Percentiles rank a stretch among this genome's conserved stretches.
Evolutionary conservation across 306 rosid species (phyloP).

Genomic region (Geum urbanum): DNA sequence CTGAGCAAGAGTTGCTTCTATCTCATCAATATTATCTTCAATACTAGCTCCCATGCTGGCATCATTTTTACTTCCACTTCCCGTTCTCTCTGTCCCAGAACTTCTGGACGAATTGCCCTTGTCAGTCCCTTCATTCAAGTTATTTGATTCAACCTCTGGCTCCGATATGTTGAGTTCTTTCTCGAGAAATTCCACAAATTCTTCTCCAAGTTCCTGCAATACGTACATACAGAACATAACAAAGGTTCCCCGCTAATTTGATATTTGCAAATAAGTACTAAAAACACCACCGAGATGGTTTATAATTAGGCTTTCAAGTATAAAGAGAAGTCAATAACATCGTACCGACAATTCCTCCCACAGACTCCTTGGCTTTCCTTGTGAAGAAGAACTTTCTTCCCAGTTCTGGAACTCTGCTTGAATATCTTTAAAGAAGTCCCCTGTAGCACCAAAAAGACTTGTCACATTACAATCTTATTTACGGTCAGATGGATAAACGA

Average conservation of each 20-base stretch:
- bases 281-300: not conserved
- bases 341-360: constrained; percentile 96
- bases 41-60: constrained; percentile 52
- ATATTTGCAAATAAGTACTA: not conserved
- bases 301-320: not conserved
- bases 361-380: constrained; percentile 88
- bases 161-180: constrained; percentile 80
- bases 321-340: not conserved
- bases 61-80: constrained; percentile 26
- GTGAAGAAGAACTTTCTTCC: constrained; percentile 75
- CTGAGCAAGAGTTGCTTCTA: constrained; percentile 87
- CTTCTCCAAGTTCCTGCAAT: constrained; percentile 95
- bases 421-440: constrained; percentile 80
- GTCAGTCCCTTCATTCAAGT: constrained; percentile 27
- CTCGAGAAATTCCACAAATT: constrained; percentile 91
- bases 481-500: constrained; percentile 19
- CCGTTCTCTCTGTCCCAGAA: constrained; percentile 31
- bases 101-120: constrained; percentile 37
- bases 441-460: constrained; percentile 43
- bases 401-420: constrained; percentile 85
- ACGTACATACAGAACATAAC: constrained; percentile 18
- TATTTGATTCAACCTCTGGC: constrained; percentile 31
- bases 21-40: constrained; percentile 71
- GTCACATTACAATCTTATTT: not conserved
- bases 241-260: constrained; percentile 4